phyloP scores from a whole-genome alignment of 352 stramenopile genomes.

The Phytophthora citricola region DNA sequence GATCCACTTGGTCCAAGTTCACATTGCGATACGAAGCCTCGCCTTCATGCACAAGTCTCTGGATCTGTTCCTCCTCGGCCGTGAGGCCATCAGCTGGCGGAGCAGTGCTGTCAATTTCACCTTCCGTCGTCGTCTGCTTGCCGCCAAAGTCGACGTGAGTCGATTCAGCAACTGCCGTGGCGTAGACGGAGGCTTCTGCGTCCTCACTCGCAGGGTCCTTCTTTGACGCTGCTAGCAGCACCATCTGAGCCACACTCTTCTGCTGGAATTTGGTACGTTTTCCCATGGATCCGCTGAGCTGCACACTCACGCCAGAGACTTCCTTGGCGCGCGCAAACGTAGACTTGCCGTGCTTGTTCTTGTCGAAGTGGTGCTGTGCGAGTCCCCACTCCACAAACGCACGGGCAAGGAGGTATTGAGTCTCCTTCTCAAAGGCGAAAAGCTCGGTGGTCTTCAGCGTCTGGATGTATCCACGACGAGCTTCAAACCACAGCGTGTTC shows the following conservation, averaged over 20 bases:
- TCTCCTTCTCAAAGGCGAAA: slow-evolving; percentile 47
- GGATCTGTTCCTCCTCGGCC: slow-evolving; percentile 58
- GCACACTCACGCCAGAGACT: slow-evolving; percentile 80
- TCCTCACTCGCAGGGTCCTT: slow-evolving; percentile 41
- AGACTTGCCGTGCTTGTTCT: slow-evolving; percentile 88
- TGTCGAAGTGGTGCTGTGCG: slow-evolving; percentile 93
- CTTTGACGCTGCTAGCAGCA: slow-evolving; percentile 77
- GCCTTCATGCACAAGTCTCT: slow-evolving; percentile 68
- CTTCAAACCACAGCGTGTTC: slow-evolving; percentile 85
- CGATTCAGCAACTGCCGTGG: slow-evolving; percentile 55
- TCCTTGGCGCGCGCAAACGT: slow-evolving; percentile 90
- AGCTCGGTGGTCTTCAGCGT: slow-evolving; percentile 45
- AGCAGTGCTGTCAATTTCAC: slow-evolving; percentile 10
- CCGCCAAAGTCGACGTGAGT: slow-evolving; percentile 79
- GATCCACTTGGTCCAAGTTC: slow-evolving; percentile 90
- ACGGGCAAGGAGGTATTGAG: slow-evolving; percentile 66
- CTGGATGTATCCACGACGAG: slow-evolving; percentile 61
- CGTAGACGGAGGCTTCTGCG: slow-evolving; percentile 58
- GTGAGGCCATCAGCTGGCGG: slow-evolving; percentile 45
- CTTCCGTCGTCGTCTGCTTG: slow-evolving; percentile 39
- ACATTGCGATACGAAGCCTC: slow-evolving; percentile 81
- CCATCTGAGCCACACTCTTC: slow-evolving; percentile 91
- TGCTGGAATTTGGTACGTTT: slow-evolving; percentile 96
- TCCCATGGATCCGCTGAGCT: slow-evolving; percentile 93
- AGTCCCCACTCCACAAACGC: slow-evolving; percentile 95